Base-by-base conservation (phyloP, 371 early-diverging fungal genomes). In the Apophysomyces variabilis region DNA sequence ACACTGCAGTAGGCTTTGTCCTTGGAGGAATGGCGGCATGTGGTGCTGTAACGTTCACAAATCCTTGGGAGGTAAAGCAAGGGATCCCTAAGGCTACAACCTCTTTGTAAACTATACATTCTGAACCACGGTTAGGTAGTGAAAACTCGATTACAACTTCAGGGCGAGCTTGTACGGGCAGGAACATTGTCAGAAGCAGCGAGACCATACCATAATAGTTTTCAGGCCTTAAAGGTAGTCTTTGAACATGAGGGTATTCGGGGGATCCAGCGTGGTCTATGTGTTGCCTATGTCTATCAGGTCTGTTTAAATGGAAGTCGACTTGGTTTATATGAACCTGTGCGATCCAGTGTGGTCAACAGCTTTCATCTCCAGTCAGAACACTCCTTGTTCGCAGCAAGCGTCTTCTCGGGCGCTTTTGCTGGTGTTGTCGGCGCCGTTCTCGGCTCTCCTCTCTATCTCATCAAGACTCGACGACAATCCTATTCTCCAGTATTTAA, bases 381-480 rank as follows among this genome's bases (percentile, higher is more conserved):
- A 8, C 64, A 73, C 35, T 69, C 71, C 47, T 56, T 78, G 16
- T 59, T 90, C 4, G 73, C 83, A 0, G 82, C 93, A 0, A 93
- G 96, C 61, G 88, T 79, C 5, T 73, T 80, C 60, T 72, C 86
- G 4, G 89, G 90, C 13, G 84, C 89, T 5, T 66, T 87, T 36
- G 82, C 91, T 39, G 96, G 96, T 35, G 75, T 94, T 5, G 78
- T 91, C 14, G 97, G 96, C 0, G 96, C 96, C 3, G 79, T 85
- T 4, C 67, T 96, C 12, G 96, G 94, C 4, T 92, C 93, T 12
- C 99, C 99, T 4, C 72, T 98, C 21, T 96, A 91, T 69, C 75
- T 98, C 59, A 88, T 97, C 74, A 98, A 98, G 74, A 98, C 97
- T n/a, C 87, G 98, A 38, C 84, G 96, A 87, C 98, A 98, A 75